Percentiles rank a stretch among this genome's conserved stretches.
Conservation (phyloP, 805 yeast genomes). For the Myxozyma vanderwaltii region DNA sequence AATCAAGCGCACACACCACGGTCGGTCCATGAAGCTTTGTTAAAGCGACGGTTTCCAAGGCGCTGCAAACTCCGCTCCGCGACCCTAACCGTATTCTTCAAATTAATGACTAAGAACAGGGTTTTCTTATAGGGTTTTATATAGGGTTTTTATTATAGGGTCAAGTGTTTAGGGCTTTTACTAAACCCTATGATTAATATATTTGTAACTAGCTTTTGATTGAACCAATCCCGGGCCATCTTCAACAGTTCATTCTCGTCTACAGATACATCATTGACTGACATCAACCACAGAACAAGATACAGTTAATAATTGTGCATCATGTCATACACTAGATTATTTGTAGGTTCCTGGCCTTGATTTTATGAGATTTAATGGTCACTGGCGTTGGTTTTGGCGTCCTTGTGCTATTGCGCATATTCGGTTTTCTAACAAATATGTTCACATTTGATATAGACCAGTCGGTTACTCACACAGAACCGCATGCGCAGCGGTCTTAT, state of each 20-base stretch:
- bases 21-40: too few relatives aligned
- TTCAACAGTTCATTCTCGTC: not conserved
- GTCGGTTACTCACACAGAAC: slow-evolving; percentile 9
- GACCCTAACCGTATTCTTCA: too few relatives aligned
- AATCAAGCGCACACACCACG: too few relatives aligned
- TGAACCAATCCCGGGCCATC: not conserved
- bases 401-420: too few relatives aligned
- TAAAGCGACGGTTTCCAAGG: too few relatives aligned
- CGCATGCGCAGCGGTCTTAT: slow-evolving; percentile 5
- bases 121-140: too few relatives aligned
- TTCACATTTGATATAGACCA: not conserved
- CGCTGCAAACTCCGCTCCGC: too few relatives aligned
- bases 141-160: too few relatives aligned
- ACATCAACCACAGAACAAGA: not conserved
- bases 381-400: too few relatives aligned
- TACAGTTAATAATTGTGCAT: not conserved
- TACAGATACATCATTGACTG: not conserved
- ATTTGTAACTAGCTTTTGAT: not conserved
- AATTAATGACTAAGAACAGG: too few relatives aligned
- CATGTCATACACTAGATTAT: slow-evolving; percentile 8
- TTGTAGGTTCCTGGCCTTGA: not conserved
- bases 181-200: not conserved
- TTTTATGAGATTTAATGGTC: not conserved
- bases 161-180: too few relatives aligned
- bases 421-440: too few relatives aligned